Percentiles rank a stretch among this genome's conserved stretches.
phyloP scores from a whole-genome alignment of 2,329 filamentous ascomycete species.

The Talaromyces sp. region DNA sequence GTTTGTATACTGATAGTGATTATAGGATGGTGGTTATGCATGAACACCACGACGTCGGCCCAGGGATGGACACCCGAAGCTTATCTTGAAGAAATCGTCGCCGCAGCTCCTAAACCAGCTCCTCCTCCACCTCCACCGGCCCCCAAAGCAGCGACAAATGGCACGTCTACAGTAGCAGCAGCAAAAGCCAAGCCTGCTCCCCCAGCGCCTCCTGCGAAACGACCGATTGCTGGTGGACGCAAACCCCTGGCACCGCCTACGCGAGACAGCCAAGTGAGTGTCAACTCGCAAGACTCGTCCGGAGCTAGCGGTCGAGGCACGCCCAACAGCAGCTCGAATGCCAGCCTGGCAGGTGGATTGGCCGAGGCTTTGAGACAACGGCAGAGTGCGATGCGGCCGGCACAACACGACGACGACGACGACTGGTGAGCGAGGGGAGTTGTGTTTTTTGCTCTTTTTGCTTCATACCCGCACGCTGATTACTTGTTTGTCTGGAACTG shows the following conservation, averaged over 20 bases:
- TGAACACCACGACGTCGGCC: constrained; percentile 60
- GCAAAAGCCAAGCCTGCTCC: constrained; percentile 63
- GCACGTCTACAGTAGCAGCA: constrained; percentile 35
- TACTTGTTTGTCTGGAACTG: not conserved
- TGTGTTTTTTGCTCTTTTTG: not conserved
- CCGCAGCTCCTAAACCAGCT: constrained; percentile 55
- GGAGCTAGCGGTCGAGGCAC: constrained; percentile 65
- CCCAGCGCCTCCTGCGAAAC: constrained; percentile 73
- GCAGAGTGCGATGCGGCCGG: constrained; percentile 66
- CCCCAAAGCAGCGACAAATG: constrained; percentile 57
- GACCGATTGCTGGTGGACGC: constrained; percentile 61
- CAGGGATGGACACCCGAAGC: constrained; percentile 93
- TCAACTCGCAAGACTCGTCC: constrained; percentile 47
- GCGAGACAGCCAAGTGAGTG: constrained; percentile 58
- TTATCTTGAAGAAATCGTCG: constrained; percentile 73
- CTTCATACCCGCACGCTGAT: not conserved
- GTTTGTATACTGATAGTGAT: constrained; percentile 21
- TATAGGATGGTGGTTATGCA: constrained; percentile 92
- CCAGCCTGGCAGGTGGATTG: constrained; percentile 66
- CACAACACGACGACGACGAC: constrained; percentile 63
- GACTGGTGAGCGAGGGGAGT: constrained; percentile 53
- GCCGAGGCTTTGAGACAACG: constrained; percentile 73
- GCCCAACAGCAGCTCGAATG: constrained; percentile 51
- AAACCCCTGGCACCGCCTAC: constrained; percentile 65
- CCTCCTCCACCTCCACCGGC: constrained; percentile 46